Conservation (phyloP, 2,329 filamentous ascomycete genomes). For the Phialemoniopsis sp. region DNA sequence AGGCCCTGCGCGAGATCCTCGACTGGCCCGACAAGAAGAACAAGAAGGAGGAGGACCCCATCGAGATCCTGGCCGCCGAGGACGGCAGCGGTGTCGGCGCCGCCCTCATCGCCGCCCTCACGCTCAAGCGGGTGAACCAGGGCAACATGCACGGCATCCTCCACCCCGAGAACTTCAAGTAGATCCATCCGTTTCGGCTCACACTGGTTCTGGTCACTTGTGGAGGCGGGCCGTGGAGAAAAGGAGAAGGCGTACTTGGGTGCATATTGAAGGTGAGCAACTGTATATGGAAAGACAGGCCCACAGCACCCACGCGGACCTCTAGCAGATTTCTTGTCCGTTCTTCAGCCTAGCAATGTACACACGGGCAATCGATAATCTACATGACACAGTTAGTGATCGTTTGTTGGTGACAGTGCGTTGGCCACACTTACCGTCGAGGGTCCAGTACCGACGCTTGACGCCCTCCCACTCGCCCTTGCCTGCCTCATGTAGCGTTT, state of each 20-base stretch:
- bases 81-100: slow-evolving; percentile 97
- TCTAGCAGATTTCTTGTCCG: too few species aligned
- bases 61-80: slow-evolving; percentile 85
- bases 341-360: slow-evolving; percentile 61
- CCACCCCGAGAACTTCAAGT: slow-evolving; percentile 59
- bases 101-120: slow-evolving; percentile 80
- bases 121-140: slow-evolving; percentile 58
- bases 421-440: slow-evolving; percentile 62
- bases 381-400: slow-evolving; percentile 18
- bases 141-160: slow-evolving; percentile 62
- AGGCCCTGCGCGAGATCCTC: slow-evolving; percentile 88
- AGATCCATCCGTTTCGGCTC: too few species aligned
- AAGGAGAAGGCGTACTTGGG: too few species aligned
- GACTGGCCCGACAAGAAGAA: slow-evolving; percentile 78
- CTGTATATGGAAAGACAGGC: too few species aligned
- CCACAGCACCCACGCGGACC: too few species aligned
- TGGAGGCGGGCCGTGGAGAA: too few species aligned
- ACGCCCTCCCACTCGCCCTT: slow-evolving; percentile 85
- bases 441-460: slow-evolving; percentile 82
- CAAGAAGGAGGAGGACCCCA: slow-evolving; percentile 74
- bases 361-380: slow-evolving; percentile 72
- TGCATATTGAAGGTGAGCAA: too few species aligned
- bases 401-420: too few species aligned
- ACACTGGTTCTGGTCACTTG: too few species aligned
- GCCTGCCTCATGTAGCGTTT: slow-evolving; percentile 58